These are phyloP conservation scores for Murraya paniculata DNA, from an alignment of 345 rosid species.

Conservation along the genomic window DNA sequence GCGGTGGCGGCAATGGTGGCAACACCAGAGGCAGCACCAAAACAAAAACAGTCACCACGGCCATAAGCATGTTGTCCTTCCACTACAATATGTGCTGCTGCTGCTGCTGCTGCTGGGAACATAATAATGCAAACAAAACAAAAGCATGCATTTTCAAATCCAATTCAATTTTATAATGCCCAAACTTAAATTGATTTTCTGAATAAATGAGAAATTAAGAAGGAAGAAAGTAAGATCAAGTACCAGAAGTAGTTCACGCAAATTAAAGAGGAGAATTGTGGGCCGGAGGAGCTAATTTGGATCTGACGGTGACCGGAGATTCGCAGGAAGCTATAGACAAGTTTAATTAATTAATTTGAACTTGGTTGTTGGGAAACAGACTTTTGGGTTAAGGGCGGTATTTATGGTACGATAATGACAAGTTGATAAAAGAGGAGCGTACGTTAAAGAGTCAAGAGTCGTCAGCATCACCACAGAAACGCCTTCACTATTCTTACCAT, in stretches of 20 bases:
- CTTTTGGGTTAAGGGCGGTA: neutral
- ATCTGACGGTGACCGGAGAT: neutral
- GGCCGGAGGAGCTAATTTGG: neutral
- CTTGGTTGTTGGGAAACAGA: neutral
- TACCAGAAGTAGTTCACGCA: neutral
- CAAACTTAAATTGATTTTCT: neutral
- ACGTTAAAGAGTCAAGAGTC: neutral
- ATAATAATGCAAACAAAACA: neutral
- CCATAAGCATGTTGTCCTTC: neutral
- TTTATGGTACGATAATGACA: neutral
- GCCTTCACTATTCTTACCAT: neutral
- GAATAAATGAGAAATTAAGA: neutral
- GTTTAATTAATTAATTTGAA: neutral
- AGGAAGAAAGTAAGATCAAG: neutral
- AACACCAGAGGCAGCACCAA: neutral
- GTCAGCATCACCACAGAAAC: neutral
- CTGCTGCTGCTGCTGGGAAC: neutral
- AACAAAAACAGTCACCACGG: neutral
- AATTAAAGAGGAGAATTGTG: neutral
- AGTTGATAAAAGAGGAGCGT: neutral
- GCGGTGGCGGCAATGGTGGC: conserved; percentile 7
- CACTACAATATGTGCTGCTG: no score
- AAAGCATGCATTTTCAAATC: neutral
- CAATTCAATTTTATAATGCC: no score
- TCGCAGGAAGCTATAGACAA: neutral